Evolutionary conservation across 176 grass and related monocot species (phyloP).

Genomic region (maize (Zea mays)): DNA sequence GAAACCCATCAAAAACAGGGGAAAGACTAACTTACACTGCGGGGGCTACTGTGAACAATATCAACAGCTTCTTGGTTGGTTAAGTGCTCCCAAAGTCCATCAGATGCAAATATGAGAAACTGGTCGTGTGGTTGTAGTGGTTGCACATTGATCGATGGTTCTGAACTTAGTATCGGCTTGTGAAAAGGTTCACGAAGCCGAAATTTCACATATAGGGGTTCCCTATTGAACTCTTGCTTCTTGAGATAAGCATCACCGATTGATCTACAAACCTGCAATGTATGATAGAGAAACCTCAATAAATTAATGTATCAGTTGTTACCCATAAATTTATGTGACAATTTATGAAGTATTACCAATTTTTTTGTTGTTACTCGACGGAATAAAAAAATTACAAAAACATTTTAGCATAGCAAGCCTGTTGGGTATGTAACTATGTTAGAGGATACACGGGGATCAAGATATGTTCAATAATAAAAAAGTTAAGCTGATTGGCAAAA

Average conservation of each 20-base stretch:
- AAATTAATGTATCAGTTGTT: background rate
- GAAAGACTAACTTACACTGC: constrained; percentile 53
- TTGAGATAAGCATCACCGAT: constrained; percentile 92
- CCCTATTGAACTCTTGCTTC: constrained; percentile 78
- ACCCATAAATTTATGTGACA: background rate
- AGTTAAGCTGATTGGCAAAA: background rate
- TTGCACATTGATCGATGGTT: constrained; percentile 73
- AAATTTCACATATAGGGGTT: constrained; percentile 78
- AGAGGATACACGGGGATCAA: background rate
- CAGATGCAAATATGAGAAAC: constrained; percentile 92
- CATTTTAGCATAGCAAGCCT: constrained; percentile 5
- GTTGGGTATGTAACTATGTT: too few relatives aligned
- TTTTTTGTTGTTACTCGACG: too few relatives aligned
- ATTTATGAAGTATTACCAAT: background rate
- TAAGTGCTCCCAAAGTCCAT: constrained; percentile 96
- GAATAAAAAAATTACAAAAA: constrained; percentile 1
- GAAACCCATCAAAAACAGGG: background rate
- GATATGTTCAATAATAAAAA: background rate
- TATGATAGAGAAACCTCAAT: background rate
- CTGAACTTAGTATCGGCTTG: constrained; percentile 79
- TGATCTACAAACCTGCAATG: constrained; percentile 77
- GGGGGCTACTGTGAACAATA: constrained; percentile 66
- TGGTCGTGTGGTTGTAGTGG: constrained; percentile 75
- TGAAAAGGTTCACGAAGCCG: constrained; percentile 76
- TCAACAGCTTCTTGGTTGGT: constrained; percentile 94